phyloP scores from a whole-genome alignment of 2,329 filamentous ascomycete genomes.

The Epichloe coenophiala region DNA sequence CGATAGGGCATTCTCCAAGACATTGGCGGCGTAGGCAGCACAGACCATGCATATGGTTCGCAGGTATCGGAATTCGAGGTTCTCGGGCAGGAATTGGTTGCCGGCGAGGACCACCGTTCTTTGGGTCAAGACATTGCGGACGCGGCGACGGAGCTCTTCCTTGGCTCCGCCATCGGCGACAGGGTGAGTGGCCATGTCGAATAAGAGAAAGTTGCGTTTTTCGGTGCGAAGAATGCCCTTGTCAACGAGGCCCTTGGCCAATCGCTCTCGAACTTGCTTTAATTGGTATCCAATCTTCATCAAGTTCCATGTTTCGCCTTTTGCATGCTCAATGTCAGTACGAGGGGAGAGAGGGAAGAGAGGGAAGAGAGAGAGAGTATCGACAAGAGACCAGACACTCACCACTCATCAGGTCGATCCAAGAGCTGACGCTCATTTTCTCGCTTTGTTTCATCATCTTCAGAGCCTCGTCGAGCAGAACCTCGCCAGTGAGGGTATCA shows the following conservation, averaged over 20 bases:
- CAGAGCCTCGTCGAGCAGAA: conserved; percentile 88
- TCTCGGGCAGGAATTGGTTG: conserved; percentile 84
- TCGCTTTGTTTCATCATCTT: conserved; percentile 99
- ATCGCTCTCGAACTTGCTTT: conserved; percentile 94
- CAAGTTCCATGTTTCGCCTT: conserved; percentile 97
- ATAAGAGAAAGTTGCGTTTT: conserved; percentile 98
- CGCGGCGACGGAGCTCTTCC: conserved; percentile 87
- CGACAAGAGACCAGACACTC: conserved; percentile 18
- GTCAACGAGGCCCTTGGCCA: conserved; percentile 94
- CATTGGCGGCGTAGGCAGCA: conserved; percentile 93
- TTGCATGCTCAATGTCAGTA: conserved; percentile 2
- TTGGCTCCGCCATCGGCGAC: conserved; percentile 94
- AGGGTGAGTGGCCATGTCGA: conserved; percentile 98
- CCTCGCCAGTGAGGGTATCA: conserved; percentile 90
- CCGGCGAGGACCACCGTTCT: conserved; percentile 81
- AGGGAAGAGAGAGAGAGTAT: too few species aligned
- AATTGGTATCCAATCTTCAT: conserved; percentile 99
- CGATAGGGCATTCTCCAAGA: conserved; percentile 92
- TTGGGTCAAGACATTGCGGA: conserved; percentile 84
- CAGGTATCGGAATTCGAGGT: conserved; percentile 84
- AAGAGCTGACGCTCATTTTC: conserved; percentile 98
- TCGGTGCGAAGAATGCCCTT: conserved; percentile 97
- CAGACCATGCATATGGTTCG: conserved; percentile 94
- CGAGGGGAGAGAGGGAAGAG: background rate
- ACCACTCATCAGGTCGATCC: conserved; percentile 99